Evolutionary conservation across 2,329 filamentous ascomycete genomes (phyloP).

Genomic region (Sporothrix sp.): DNA sequence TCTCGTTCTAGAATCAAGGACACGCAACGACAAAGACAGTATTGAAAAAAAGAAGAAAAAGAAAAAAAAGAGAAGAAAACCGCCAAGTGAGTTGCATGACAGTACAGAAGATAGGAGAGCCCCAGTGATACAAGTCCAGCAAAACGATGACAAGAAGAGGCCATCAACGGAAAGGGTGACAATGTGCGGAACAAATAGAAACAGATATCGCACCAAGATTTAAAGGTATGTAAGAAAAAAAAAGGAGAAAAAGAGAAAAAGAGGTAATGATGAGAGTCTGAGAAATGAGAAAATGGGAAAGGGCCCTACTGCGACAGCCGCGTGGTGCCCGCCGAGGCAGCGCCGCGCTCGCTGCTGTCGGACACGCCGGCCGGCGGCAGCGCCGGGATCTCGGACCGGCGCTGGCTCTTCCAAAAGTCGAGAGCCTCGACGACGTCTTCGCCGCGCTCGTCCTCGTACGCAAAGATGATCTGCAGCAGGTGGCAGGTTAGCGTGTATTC

Average conservation of each 20-base stretch:
- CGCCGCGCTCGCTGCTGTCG: background rate
- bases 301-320: slow-evolving; percentile 13
- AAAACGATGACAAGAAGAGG: no score
- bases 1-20: no score
- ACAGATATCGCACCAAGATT: no score
- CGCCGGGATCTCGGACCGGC: slow-evolving; percentile 29
- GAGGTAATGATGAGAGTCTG: background rate
- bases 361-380: slow-evolving; percentile 2
- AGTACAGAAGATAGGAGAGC: background rate
- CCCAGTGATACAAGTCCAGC: background rate
- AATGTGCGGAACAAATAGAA: no score
- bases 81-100: no score
- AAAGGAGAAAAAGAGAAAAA: background rate
- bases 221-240: background rate
- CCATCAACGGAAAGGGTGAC: no score
- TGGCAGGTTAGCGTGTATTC: slow-evolving; percentile 46
- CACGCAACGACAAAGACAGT: no score
- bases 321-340: background rate
- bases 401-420: slow-evolving; percentile 82
- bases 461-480: slow-evolving; percentile 93
- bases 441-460: slow-evolving; percentile 90
- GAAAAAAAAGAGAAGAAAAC: background rate
- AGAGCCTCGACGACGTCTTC: slow-evolving; percentile 90
- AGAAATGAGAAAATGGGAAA: background rate
- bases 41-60: no score